Evolutionary conservation across 139 green algal species (phyloP), one percentile per base, ranked within the genome.

Genomic region (Limnomonas spitsbergensis): DNA sequence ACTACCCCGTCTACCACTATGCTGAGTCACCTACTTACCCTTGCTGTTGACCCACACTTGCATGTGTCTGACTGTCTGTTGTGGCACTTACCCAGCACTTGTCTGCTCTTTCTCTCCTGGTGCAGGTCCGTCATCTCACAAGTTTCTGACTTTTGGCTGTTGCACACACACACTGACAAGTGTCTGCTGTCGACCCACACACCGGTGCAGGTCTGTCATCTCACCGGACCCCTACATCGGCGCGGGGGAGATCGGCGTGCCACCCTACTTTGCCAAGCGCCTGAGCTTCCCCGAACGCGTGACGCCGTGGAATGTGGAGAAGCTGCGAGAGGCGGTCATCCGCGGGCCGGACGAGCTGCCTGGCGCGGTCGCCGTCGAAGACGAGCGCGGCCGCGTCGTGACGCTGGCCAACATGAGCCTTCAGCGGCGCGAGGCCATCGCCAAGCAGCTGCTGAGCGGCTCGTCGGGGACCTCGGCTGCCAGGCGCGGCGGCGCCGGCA

Each of bases 261-360:
- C 96, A 26, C 95, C 96, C 27, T 97, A 97, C 87, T 98, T 99
- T 87, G 96, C 96, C 37, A 92, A 84, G 67, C 88, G 92, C 2
- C 90, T 99, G 34, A 95, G 88, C 72, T 98, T 96, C 82, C 94
- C 96, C 1, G 96, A 98, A 85, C 83, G 87, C 1, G 94, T 99
- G n/a, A 98, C 94, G 0, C 83, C 91, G 1, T 94, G 88, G 80
- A 99, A 99, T 72, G 90, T 91, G 66, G 78, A 82, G 70, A 35
- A 53, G 2, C 38, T 82, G 53, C 53, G 78, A 2, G 37, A 78
- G 71, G 81, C 91, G 31, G 94, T 99, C 26, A 83, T 93, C 6
- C 87, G 88, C 2, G 96, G 96, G 0, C 40, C 90, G 1, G 54
- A 93, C 29, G 82, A 90, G 78, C 90, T 97, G 82, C 94, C 94